Conservation (phyloP, 805 yeast species). For the Starmerella scarabaei region DNA sequence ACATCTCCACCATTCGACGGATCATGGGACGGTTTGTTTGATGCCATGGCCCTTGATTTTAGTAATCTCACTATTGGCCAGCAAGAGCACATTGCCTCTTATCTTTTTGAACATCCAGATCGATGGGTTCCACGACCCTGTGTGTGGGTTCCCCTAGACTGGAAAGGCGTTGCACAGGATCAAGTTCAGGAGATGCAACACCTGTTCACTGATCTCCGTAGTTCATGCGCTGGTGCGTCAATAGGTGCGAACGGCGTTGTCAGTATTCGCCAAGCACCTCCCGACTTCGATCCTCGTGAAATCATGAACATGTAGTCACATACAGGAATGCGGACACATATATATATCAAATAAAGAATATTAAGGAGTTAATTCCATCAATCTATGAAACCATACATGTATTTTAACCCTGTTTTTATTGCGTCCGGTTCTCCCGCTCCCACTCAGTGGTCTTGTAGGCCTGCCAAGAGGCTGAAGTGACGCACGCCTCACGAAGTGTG, state of each 20-base stretch:
- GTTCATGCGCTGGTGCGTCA: constrained; percentile 24
- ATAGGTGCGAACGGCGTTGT: constrained; percentile 20
- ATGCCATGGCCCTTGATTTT: constrained; percentile 23
- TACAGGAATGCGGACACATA: no score
- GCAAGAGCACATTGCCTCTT: constrained; percentile 20
- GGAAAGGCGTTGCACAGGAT: constrained; percentile 28
- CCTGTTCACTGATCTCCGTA: constrained; percentile 20
- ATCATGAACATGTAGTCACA: constrained; percentile 3
- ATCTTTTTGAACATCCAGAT: constrained; percentile 27
- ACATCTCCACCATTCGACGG: background rate
- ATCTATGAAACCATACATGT: background rate
- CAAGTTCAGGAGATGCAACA: constrained; percentile 24
- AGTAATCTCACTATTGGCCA: constrained; percentile 20
- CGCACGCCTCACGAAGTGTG: constrained; percentile 32
- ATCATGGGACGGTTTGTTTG: constrained; percentile 16
- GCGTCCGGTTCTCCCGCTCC: constrained; percentile 9
- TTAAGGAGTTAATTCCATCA: background rate
- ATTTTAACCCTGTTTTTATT: constrained; percentile 3
- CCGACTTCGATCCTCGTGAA: constrained; percentile 19
- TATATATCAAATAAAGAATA: background rate
- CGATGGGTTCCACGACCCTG: constrained; percentile 24
- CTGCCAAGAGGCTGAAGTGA: constrained; percentile 13
- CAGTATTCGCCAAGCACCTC: constrained; percentile 18
- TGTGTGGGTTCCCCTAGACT: constrained; percentile 36
- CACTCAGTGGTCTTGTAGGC: constrained; percentile 17